Percentiles rank a stretch among this genome's conserved stretches.
Conservation (phyloP, 2,329 filamentous ascomycete genomes). For the Trichoderma harzianum region DNA sequence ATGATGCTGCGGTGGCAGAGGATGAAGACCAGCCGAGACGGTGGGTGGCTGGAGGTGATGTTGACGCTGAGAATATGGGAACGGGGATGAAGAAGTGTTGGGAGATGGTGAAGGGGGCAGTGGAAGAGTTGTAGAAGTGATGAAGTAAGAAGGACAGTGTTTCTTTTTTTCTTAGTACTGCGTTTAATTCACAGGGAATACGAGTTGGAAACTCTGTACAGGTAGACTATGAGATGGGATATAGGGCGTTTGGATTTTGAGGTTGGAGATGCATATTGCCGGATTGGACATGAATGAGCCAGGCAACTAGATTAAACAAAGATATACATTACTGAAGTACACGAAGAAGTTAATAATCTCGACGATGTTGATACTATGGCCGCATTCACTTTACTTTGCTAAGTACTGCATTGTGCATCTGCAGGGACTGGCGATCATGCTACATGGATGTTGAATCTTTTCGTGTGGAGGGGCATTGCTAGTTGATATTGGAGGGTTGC, state of each 20-base stretch:
- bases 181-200: neutral
- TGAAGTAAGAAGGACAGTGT: neutral
- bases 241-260: neutral
- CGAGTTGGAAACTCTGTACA: neutral
- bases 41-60: slow-evolving; percentile 36
- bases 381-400: neutral
- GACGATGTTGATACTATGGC: neutral
- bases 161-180: neutral
- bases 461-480: neutral
- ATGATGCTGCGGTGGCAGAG: neutral
- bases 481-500: neutral
- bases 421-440: neutral
- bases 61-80: slow-evolving; percentile 53
- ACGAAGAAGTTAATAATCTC: neutral
- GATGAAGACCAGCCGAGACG: slow-evolving; percentile 35
- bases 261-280: neutral
- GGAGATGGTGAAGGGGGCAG: slow-evolving; percentile 38
- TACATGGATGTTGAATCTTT: neutral
- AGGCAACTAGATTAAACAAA: neutral
- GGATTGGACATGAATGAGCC: neutral
- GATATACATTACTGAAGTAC: neutral
- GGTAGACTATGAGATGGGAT: neutral
- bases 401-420: neutral
- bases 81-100: slow-evolving; percentile 59
- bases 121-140: neutral